A percentile compares a stretch with the other conserved stretches of the same genome.
Evolutionary conservation across 2,329 filamentous ascomycete genomes (phyloP).

Genomic region (Fusarium austroafricanum): DNA sequence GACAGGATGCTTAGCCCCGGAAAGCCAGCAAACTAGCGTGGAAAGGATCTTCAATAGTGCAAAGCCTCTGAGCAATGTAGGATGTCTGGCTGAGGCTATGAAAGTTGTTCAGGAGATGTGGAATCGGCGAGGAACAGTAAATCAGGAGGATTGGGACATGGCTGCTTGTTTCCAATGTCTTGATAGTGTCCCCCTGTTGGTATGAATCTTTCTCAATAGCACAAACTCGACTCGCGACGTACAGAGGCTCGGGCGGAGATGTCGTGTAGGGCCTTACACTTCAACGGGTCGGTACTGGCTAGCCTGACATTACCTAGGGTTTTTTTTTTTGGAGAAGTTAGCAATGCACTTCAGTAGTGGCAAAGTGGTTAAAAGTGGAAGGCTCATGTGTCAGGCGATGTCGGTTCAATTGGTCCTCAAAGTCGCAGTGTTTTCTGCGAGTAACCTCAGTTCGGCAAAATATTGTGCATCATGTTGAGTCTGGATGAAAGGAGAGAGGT

Average conservation of each 20-base stretch:
- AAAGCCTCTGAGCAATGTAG: neutral
- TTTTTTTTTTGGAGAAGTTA: neutral
- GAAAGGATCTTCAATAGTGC: neutral
- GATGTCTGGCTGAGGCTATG: constrained; percentile 5
- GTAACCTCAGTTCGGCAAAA: constrained; percentile 30
- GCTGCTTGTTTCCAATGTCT: constrained; percentile 51
- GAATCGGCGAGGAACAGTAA: neutral
- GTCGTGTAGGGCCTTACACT: no score
- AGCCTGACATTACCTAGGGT: neutral
- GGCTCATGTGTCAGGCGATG: constrained; percentile 19
- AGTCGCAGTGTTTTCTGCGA: constrained; percentile 13
- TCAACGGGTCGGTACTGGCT: neutral
- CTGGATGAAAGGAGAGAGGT: fast-evolving
- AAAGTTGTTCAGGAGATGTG: constrained; percentile 3
- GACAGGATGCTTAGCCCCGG: no score
- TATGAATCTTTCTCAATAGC: neutral
- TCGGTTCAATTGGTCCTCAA: constrained; percentile 26
- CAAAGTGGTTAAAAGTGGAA: neutral
- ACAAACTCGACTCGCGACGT: no score
- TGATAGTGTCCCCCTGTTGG: neutral
- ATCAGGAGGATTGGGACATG: constrained; percentile 25
- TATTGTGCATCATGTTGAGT: constrained; percentile 18
- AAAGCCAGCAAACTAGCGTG: no score
- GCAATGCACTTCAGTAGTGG: neutral
- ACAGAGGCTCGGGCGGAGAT: no score